These are phyloP conservation scores for Entoloma clypeatum DNA, from an alignment of 1,284 basidiomycete genomes.

Conservation along the genomic window DNA sequence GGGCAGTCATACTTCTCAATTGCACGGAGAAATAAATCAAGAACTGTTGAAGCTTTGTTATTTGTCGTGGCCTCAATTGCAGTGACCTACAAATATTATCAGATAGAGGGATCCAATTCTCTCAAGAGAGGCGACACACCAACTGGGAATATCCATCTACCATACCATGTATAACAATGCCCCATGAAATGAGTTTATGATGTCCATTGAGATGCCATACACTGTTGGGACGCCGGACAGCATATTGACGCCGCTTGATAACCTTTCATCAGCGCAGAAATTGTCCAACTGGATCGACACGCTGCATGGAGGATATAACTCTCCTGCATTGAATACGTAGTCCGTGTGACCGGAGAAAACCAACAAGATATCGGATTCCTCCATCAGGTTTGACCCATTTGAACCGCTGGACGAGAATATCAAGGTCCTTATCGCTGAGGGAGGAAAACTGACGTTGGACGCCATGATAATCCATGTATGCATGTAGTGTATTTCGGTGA, in stretches of 20 bases:
- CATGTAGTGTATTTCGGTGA: too few species aligned
- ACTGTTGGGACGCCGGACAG: constrained; percentile 32
- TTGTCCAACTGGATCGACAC: constrained; percentile 18
- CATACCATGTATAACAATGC: constrained; percentile 46
- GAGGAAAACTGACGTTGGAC: constrained; percentile 13
- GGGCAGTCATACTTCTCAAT: constrained; percentile 29
- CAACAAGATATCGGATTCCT: constrained; percentile 20
- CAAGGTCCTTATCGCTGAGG: constrained; percentile 12
- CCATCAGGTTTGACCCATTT: constrained; percentile 13
- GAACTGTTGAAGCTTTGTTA: constrained; percentile 37
- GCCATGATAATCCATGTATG: too few species aligned
- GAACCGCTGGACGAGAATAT: constrained; percentile 8
- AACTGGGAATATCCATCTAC: constrained; percentile 40
- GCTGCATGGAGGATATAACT: constrained; percentile 10
- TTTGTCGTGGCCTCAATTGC: constrained; percentile 34
- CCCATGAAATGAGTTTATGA: constrained; percentile 49
- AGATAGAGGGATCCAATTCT: constrained; percentile 12
- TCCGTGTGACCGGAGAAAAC: constrained; percentile 15
- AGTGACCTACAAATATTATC: constrained; percentile 23
- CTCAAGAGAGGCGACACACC: constrained; percentile 23
- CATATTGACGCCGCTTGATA: constrained; percentile 29
- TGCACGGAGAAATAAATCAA: constrained; percentile 31
- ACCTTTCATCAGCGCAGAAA: constrained; percentile 2
- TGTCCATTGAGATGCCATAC: constrained; percentile 50
- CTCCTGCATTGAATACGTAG: constrained; percentile 15